phyloP scores from a whole-genome alignment of 2,329 filamentous ascomycete species.

The Cryphonectria japonica region DNA sequence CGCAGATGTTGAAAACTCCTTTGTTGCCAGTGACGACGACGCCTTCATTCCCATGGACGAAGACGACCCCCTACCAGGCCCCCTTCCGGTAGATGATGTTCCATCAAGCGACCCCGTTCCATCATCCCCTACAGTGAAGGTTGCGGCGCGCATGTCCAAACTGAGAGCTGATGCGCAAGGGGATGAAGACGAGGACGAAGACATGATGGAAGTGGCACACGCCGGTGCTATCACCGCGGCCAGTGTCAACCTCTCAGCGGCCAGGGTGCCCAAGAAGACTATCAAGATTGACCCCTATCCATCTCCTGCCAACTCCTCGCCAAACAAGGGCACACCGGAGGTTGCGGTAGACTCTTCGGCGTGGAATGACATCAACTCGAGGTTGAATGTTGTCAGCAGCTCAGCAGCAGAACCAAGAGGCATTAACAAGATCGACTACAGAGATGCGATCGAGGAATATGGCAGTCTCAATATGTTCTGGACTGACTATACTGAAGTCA shows the following conservation, averaged over 20 bases:
- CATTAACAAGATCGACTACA: conserved; percentile 80
- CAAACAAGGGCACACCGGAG: conserved; percentile 58
- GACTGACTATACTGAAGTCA: conserved; percentile 93
- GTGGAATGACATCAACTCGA: conserved; percentile 87
- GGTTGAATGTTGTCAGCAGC: conserved; percentile 82
- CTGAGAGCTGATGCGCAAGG: conserved; percentile 55
- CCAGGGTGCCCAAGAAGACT: conserved; percentile 75
- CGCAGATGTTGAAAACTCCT: conserved; percentile 54
- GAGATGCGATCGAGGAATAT: conserved; percentile 90
- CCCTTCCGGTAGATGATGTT: conserved; percentile 50
- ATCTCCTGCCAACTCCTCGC: conserved; percentile 77
- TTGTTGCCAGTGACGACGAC: conserved; percentile 59
- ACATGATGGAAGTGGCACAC: conserved; percentile 86
- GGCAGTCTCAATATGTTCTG: conserved; percentile 94
- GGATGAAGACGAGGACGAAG: conserved; percentile 75
- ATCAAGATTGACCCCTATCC: conserved; percentile 70
- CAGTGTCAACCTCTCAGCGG: conserved; percentile 84
- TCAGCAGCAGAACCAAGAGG: conserved; percentile 64
- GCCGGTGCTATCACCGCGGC: conserved; percentile 68
- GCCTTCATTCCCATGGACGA: conserved; percentile 58
- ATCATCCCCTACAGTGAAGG: conserved; percentile 84
- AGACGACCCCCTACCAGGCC: conserved; percentile 56
- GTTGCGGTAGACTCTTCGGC: conserved; percentile 75
- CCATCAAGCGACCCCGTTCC: conserved; percentile 84
- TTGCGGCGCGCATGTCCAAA: conserved; percentile 70